A percentile compares a stretch with the other conserved stretches of the same genome.
These are phyloP conservation scores for Aspergillus leporis DNA, from an alignment of 495 filamentous ascomycete genomes.

Conservation along the genomic window DNA sequence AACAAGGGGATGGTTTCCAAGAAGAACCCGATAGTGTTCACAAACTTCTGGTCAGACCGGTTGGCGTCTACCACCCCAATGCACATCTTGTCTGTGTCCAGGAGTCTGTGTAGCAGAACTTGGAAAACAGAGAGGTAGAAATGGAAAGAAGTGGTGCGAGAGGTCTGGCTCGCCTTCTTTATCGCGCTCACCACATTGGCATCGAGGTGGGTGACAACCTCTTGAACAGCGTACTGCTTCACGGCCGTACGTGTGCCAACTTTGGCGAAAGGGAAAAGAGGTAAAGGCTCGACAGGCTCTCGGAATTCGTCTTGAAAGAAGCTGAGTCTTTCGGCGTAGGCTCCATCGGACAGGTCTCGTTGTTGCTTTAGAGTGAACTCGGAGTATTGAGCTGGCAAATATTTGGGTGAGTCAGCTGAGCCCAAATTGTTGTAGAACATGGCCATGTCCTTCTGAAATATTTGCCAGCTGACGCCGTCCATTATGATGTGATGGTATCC, in stretches of 20 bases:
- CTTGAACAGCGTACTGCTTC: not conserved
- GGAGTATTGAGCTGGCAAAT: slow-evolving; percentile 1
- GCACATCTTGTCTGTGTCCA: slow-evolving; percentile 6
- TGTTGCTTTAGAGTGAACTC: slow-evolving; percentile 4
- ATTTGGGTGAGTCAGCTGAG: not conserved
- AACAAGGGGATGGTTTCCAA: slow-evolving; percentile 11
- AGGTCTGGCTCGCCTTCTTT: not conserved
- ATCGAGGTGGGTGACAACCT: not conserved
- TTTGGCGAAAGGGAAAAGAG: slow-evolving; percentile 4
- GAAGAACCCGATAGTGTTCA: slow-evolving; percentile 13
- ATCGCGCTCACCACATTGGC: not conserved
- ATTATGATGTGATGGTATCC: slow-evolving; percentile 36
- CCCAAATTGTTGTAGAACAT: slow-evolving; percentile 23
- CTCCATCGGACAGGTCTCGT: not conserved
- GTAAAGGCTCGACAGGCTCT: not conserved
- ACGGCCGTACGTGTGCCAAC: not conserved
- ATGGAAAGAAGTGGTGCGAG: slow-evolving; percentile 8
- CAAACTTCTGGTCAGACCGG: not conserved
- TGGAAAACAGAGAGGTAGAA: slow-evolving; percentile 9
- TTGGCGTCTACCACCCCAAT: slow-evolving; percentile 6
- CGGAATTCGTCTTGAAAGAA: not conserved
- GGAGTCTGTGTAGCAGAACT: slow-evolving; percentile 1
- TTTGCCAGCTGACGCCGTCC: slow-evolving; percentile 32
- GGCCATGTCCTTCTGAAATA: slow-evolving; percentile 29
- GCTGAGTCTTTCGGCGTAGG: not conserved